phyloP scores from a whole-genome alignment of 176 grass and related monocot genomes.

The Cenchrus purpureus region DNA sequence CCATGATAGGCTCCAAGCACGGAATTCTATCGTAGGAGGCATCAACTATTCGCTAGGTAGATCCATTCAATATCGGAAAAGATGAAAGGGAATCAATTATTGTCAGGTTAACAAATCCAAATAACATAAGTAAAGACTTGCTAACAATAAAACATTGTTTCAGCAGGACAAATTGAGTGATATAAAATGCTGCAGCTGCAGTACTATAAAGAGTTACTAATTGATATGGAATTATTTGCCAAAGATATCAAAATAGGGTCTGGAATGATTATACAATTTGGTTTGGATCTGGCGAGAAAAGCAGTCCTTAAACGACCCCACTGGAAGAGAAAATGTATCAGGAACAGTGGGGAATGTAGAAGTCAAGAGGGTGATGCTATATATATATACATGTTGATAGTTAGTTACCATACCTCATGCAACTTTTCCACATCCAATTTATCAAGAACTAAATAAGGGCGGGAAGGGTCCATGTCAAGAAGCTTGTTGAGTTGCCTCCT shows the following conservation, averaged over 20 bases:
- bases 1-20: too few relatives aligned
- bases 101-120: too few relatives aligned
- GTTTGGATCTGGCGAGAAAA: neutral
- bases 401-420: neutral
- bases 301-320: neutral
- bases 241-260: neutral
- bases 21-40: too few relatives aligned
- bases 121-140: too few relatives aligned
- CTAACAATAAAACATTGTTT: neutral
- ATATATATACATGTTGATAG: neutral
- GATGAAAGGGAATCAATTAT: too few relatives aligned
- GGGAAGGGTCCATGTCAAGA: neutral
- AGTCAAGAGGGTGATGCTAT: neutral
- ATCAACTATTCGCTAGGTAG: too few relatives aligned
- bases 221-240: neutral
- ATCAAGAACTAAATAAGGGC: neutral
- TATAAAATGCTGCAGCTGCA: neutral
- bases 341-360: neutral
- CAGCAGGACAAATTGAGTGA: neutral
- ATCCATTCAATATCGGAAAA: too few relatives aligned
- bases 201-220: neutral
- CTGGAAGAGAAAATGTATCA: neutral
- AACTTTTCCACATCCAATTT: neutral
- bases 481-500: neutral
- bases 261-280: neutral